These are phyloP conservation scores for Scleromitrula shiraiana DNA, from an alignment of 2,329 filamentous ascomycete genomes.

Conservation along the genomic window DNA sequence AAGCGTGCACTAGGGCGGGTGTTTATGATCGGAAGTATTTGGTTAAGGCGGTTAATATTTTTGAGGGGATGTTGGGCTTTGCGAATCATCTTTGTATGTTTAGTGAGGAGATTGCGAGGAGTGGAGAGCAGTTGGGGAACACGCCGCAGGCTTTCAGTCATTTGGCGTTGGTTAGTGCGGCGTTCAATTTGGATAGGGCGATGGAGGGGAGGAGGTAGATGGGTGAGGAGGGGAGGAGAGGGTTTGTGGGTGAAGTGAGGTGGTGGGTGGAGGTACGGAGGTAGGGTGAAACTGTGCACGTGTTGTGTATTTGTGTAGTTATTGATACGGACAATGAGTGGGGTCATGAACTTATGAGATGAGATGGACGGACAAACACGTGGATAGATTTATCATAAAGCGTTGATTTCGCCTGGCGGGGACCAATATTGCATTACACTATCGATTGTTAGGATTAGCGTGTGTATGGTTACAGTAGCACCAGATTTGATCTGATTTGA, in stretches of 20 bases:
- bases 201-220: neutral
- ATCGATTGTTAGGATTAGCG: too few relatives aligned
- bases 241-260: too few relatives aligned
- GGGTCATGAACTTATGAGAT: too few relatives aligned
- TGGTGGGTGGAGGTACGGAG: neutral
- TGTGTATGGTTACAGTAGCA: too few relatives aligned
- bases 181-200: constrained; percentile 63
- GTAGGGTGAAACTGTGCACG: neutral
- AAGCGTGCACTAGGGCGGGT: constrained; percentile 63
- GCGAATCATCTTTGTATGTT: constrained; percentile 73
- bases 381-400: too few relatives aligned
- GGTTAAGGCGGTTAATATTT: constrained; percentile 55
- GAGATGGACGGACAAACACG: too few relatives aligned
- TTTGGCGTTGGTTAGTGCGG: constrained; percentile 66
- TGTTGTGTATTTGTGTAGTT: too few relatives aligned
- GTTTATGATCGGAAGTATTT: constrained; percentile 59
- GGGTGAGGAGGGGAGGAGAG: neutral
- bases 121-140: constrained; percentile 71
- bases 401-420: too few relatives aligned
- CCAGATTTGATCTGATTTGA: too few relatives aligned
- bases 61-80: constrained; percentile 71
- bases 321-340: too few relatives aligned
- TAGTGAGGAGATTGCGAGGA: constrained; percentile 67
- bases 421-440: too few relatives aligned
- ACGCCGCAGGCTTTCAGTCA: constrained; percentile 75